Evolutionary conservation across 2,329 filamentous ascomycete genomes (phyloP).

Genomic region (Penicillium griseofulvum): DNA sequence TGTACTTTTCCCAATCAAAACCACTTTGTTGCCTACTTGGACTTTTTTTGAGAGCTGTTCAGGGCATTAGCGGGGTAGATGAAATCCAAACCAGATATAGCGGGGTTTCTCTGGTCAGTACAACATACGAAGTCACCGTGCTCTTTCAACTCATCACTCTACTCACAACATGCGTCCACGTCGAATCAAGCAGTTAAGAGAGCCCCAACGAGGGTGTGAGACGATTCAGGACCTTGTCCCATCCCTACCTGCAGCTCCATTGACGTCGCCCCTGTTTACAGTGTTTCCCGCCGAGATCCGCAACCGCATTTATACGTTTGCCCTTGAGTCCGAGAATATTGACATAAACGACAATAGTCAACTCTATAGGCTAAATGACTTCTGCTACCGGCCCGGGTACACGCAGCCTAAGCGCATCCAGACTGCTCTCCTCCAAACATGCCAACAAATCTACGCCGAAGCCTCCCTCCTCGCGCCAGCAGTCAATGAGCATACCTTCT

Average conservation of each 20-base stretch:
- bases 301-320: background rate
- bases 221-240: background rate
- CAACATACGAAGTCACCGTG: background rate
- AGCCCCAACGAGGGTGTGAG: background rate
- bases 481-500: slow-evolving; percentile 31
- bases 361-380: slow-evolving; percentile 20
- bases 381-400: slow-evolving; percentile 33
- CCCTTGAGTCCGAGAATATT: background rate
- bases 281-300: background rate
- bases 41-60: background rate
- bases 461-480: slow-evolving; percentile 35
- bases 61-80: too few species aligned
- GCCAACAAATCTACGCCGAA: slow-evolving; percentile 40
- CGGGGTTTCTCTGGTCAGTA: too few species aligned
- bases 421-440: slow-evolving; percentile 38
- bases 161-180: background rate
- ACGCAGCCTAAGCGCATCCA: slow-evolving; percentile 29
- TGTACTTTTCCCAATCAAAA: background rate
- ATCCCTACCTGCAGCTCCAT: background rate
- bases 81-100: too few species aligned
- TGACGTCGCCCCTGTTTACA: background rate
- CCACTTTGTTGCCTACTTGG: too few species aligned
- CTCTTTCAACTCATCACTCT: background rate
- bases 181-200: background rate
- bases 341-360: background rate